Base-by-base conservation (phyloP, 2,329 filamentous ascomycete genomes). In the Neurospora sp. region DNA sequence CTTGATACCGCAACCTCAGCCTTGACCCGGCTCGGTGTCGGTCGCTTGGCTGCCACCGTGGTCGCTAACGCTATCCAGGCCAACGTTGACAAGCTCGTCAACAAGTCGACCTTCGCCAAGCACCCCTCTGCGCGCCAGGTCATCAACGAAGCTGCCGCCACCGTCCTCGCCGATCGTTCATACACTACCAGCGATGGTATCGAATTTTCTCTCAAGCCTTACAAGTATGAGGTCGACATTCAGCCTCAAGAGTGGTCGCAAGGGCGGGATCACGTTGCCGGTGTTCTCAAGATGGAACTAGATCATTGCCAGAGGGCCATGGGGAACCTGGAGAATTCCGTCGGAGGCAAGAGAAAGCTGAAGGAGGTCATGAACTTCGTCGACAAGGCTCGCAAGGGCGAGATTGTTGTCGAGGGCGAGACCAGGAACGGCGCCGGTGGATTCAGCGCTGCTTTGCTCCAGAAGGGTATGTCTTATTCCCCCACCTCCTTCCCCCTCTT, bases 161-260 rank as follows among this genome's bases (percentile, higher is more conserved):
- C 89, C 36, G 98, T 99, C 68, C 82, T 99, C 12, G 96, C 96
- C 74, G 96, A 99, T 76, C 87, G 95, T 15, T 97, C 97, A 73
- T 98, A 97, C 81, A 96, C 95, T 80, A 99, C 96, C 1, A 96
- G 92, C 73, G 96, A 99, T 77, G 96, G 98, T 81, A 92, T 99
- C 0, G 96, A 99, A 80, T 98, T 98, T 78, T 99, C 95, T 78
- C 96, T 99, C 81, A 99, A 99, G 80, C 96, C 96, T 0, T 99
- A 95, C 84, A 99, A 99, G 79, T 98, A 95, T 75, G 93, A 97
- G 72, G 97, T 99, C 70, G 96, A 99, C 75, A 89, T 99, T 65
- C 93, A 97, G 77, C 92, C 94, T 46, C 85, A 89, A 8, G 96
- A 99, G 79, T 99, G 96, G 96, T 80, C 85, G 3, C 88, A 91